phyloP scores from a whole-genome alignment of 2,329 filamentous ascomycete genomes.

The Fusarium ramigenum region DNA sequence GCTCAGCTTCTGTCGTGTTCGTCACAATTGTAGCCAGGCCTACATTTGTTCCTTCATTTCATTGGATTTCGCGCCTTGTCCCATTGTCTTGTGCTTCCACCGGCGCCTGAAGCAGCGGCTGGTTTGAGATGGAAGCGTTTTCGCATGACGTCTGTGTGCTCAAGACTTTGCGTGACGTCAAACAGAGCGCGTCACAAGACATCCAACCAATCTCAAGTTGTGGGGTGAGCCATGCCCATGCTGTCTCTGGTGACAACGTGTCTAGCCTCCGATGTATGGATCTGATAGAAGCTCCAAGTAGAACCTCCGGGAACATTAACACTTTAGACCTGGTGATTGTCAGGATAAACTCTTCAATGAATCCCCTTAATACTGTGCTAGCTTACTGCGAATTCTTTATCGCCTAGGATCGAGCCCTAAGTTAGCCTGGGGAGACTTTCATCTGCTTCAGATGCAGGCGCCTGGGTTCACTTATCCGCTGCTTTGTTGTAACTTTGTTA shows the following conservation, averaged over 20 bases:
- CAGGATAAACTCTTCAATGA: background rate
- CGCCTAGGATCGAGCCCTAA: background rate
- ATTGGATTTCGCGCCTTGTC: constrained; percentile 17
- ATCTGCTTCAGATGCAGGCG: background rate
- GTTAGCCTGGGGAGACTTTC: background rate
- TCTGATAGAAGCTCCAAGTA: background rate
- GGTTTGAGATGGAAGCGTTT: constrained; percentile 27
- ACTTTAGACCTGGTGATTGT: background rate
- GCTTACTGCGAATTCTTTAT: background rate
- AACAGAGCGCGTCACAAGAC: constrained; percentile 41
- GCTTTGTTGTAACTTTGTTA: background rate
- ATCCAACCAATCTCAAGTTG: constrained; percentile 45
- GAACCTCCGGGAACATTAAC: background rate
- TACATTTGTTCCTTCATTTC: background rate
- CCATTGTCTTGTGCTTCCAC: constrained; percentile 24
- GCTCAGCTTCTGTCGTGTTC: constrained; percentile 21
- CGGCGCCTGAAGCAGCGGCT: constrained; percentile 36
- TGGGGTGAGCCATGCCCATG: constrained; percentile 26
- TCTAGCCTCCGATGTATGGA: constrained; percentile 18
- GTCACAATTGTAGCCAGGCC: background rate
- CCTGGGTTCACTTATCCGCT: background rate
- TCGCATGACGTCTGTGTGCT: constrained; percentile 41
- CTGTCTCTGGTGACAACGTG: constrained; percentile 42
- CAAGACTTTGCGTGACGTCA: constrained; percentile 40
- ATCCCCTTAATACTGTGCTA: background rate